Evolutionary conservation across 2,329 filamentous ascomycete species (phyloP).

Genomic region (Xylaria sp.): DNA sequence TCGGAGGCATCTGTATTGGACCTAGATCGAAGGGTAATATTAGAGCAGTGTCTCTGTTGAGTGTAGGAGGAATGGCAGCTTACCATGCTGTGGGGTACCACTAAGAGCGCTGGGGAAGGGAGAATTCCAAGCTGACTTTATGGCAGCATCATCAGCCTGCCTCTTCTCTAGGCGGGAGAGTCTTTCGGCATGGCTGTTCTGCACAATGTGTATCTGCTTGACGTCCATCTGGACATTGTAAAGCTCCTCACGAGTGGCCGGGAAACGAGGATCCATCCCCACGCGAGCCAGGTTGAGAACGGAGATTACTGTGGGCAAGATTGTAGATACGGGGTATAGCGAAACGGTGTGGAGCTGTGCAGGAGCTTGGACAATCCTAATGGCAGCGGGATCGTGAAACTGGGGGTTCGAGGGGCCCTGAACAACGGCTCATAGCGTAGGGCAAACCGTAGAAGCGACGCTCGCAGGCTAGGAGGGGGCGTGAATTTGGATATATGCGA

Average conservation of each 20-base stretch:
- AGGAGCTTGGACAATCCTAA: conserved; percentile 27
- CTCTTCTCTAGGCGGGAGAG: conserved; percentile 72
- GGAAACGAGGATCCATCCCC: conserved; percentile 74
- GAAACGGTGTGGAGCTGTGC: conserved; percentile 23
- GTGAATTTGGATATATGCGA: conserved; percentile 31
- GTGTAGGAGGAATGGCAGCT: conserved; percentile 46
- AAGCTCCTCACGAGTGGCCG: conserved; percentile 71
- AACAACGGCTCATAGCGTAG: conserved; percentile 44
- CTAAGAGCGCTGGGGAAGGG: conserved; percentile 89
- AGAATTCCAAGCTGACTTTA: conserved; percentile 92
- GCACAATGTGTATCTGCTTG: conserved; percentile 73
- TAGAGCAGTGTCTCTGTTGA: conserved; percentile 6
- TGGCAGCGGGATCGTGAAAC: conserved; percentile 25
- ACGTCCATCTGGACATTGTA: conserved; percentile 77
- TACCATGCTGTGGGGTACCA: conserved; percentile 88
- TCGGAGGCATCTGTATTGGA: conserved; percentile 80
- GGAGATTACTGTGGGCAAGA: conserved; percentile 32
- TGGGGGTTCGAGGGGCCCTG: conserved; percentile 36
- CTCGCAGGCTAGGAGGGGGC: conserved; percentile 31
- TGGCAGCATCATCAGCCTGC: conserved; percentile 72
- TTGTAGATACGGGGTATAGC: conserved; percentile 27
- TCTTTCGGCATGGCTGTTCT: conserved; percentile 71
- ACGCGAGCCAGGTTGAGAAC: conserved; percentile 35
- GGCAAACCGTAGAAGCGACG: conserved; percentile 34
- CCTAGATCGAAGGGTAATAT: conserved; percentile 60